Evolutionary conservation across 1,284 basidiomycete species (phyloP).

Genomic region (Malassezia yamatoensis): DNA sequence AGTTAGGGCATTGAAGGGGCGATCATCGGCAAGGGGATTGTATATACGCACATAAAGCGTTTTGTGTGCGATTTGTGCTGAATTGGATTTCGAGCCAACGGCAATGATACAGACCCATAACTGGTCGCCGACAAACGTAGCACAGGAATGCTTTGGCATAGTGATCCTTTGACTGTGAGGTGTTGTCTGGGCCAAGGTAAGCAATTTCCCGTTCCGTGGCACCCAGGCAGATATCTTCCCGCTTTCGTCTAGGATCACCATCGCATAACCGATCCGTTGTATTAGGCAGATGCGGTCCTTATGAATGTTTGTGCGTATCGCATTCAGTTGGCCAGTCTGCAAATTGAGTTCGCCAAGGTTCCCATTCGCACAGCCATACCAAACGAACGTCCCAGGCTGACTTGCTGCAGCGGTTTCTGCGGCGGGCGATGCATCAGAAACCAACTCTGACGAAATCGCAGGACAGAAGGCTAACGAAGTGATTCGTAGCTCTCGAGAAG

Average conservation of each 20-base stretch:
- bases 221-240: constrained; percentile 44
- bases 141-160: constrained; percentile 30
- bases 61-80: constrained; percentile 13
- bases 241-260: constrained; percentile 39
- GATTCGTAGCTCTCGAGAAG: constrained; percentile 11
- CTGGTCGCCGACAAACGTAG: constrained; percentile 31
- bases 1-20: constrained; percentile 40
- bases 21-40: constrained; percentile 38
- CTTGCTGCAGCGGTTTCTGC: not conserved
- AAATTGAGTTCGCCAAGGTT: constrained; percentile 40
- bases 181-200: constrained; percentile 22
- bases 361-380: constrained; percentile 40
- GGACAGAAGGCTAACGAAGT: constrained; percentile 9
- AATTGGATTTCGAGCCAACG: constrained; percentile 8
- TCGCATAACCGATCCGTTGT: constrained; percentile 28
- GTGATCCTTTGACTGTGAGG: constrained; percentile 40
- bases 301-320: constrained; percentile 27
- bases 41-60: constrained; percentile 31
- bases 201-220: constrained; percentile 17
- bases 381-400: constrained; percentile 30
- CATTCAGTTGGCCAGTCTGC: constrained; percentile 21
- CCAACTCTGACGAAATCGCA: not conserved
- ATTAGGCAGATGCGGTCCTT: constrained; percentile 29
- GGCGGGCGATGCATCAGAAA: not conserved
- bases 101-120: constrained; percentile 34